phyloP scores from a whole-genome alignment of 2,329 filamentous ascomycete species.

The Botrytis pseudocinerea region DNA sequence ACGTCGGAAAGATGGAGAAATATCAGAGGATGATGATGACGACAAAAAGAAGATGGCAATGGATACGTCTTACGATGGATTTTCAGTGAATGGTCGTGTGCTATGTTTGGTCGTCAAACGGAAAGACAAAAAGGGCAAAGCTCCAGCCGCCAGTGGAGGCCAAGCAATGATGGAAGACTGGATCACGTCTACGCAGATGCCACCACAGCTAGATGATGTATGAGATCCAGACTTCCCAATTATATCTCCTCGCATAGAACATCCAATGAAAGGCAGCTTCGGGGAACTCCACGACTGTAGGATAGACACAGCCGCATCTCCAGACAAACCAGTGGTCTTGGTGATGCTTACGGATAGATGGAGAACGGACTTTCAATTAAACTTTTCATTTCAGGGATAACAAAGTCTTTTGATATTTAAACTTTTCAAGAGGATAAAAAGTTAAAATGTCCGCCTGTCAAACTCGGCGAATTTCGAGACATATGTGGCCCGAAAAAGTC shows the following conservation, averaged over 20 bases:
- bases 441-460: neutral
- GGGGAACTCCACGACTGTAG: neutral
- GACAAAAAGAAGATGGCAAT: conserved; percentile 92
- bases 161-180: conserved; percentile 81
- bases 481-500: neutral
- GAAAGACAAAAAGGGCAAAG: conserved; percentile 55
- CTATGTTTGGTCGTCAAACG: conserved; percentile 86
- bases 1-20: conserved; percentile 46
- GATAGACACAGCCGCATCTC: neutral
- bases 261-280: neutral
- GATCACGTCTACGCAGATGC: conserved; percentile 76
- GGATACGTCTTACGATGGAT: conserved; percentile 89
- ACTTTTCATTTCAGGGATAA: neutral
- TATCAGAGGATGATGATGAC: conserved; percentile 46
- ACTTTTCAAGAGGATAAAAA: neutral
- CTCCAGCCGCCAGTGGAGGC: conserved; percentile 44
- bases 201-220: conserved; percentile 33
- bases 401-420: neutral
- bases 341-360: neutral
- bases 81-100: conserved; percentile 91
- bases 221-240: neutral
- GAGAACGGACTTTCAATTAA: conserved; percentile 2
- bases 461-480: neutral
- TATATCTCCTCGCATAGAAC: neutral
- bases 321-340: neutral